Evolutionary conservation across 805 yeast species (phyloP), one percentile per base, ranked within the genome.

Genomic region (Candida maltosa): DNA sequence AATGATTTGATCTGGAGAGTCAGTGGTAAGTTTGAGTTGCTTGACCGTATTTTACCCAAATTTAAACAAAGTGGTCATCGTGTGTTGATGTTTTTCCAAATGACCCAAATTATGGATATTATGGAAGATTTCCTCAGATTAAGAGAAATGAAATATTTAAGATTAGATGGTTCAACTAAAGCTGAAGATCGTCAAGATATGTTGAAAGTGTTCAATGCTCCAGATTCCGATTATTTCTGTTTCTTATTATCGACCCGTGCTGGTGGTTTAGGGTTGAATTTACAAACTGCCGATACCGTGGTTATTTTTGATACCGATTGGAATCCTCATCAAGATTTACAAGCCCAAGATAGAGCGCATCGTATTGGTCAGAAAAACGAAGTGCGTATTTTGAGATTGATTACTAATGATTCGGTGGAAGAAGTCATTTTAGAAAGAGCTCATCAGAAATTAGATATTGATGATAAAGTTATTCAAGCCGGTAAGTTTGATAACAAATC

Each of bases 251-350:
- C 91, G 1, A 85, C 94, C 0, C 79, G 94, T 70, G 94, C 94
- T 35, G 94, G 94, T 73, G 94, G 94, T 45, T 74, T 85, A 49
- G 94, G 94, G 53, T 71, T 85, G 51, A 85, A 85, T 58, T 75
- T 85, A 56, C 94, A 85, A 64, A 83, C 89, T 17, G 94, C 94
- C 3, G 94, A 85, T 55, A 85, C 94, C 0, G 94, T 85, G 39
- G 78, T 85, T 44, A 85, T 85, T 44, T 85, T 84, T 55, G 94
- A 85, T 57, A 83, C 91, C 11, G 94, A 85, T 64, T 85, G 94
- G 94, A 85, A 85, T 54, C 94, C 94, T 6, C 94, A 85, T 63
- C 94, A 85, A 60, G 94, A 85, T 77, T 75, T 85, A 52, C 94
- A 85, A 58, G 94, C 93, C 1, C 94, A 85, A 60, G 94, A 85